Conservation (phyloP, 2,329 filamentous ascomycete genomes). For the Colletotrichum scovillei region DNA sequence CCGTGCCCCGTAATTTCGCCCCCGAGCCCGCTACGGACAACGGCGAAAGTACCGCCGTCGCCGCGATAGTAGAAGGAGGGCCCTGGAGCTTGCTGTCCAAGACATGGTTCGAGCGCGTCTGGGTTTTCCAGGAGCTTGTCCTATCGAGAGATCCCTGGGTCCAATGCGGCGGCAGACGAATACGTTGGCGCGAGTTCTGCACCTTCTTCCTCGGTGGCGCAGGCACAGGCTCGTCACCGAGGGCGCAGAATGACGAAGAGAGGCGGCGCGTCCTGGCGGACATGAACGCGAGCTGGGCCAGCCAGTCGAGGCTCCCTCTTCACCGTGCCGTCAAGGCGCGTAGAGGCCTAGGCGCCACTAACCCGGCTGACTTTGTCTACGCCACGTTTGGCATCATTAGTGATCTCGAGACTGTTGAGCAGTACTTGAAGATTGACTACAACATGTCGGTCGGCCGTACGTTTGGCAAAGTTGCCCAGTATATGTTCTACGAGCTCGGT, state of each 20-base stretch:
- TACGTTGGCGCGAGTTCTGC: constrained; percentile 10
- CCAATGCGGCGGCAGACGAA: constrained; percentile 36
- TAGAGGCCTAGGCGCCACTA: constrained; percentile 2
- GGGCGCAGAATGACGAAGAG: background rate
- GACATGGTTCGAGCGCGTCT: constrained; percentile 16
- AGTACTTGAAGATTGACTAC: background rate
- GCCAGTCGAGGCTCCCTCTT: background rate
- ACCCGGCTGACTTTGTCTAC: constrained; percentile 14
- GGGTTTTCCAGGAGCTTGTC: constrained; percentile 44
- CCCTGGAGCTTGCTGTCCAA: constrained; percentile 9
- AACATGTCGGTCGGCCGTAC: background rate
- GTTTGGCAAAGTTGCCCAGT: background rate
- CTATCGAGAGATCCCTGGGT: constrained; percentile 39
- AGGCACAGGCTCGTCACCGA: background rate
- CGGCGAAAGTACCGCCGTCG: background rate
- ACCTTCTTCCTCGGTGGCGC: background rate
- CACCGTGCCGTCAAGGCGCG: background rate
- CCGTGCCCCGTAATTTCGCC: background rate
- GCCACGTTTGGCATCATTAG: constrained; percentile 6
- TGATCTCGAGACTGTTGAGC: background rate
- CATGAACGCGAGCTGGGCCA: constrained; percentile 1
- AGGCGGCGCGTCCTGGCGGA: background rate
- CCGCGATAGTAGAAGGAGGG: background rate
- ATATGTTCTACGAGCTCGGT: constrained; percentile 9
- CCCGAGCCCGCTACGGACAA: background rate